Base-by-base conservation (phyloP, 2,329 filamentous ascomycete species). In the Calycina herbarum region DNA sequence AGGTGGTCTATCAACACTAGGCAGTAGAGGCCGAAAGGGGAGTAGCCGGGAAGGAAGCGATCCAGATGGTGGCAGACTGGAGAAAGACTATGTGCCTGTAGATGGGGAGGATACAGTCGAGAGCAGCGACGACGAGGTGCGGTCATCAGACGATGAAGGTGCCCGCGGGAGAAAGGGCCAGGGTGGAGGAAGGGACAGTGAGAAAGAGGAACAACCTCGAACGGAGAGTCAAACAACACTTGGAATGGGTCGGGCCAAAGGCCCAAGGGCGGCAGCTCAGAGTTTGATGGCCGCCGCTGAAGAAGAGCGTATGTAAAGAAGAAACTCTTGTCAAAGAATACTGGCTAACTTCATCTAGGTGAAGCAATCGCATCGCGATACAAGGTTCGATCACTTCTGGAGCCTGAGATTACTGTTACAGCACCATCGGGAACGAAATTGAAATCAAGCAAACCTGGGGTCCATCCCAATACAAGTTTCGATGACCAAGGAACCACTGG, bases 391-490 rank as follows among this genome's bases (percentile, higher is more conserved):
- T 76, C 74, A 38, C 70, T 76, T 48, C 67, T 76, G 15, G 89
- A 92, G 60, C 88, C 89, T 1, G 81, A 86, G 68, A 87, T 91
- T 67, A 89, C 85, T 7, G 78, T 90, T 35, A 91, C 87, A 0
- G 83, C 82, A 35, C 85, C 89, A 0, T 80, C 83, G 2, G 87
- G 88, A 17, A 86, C 90, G 64, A 87, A 84, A 71, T 79, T 81
- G 69, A 87, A 84, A 72, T 75, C 78, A 61, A 79, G 73, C 68
- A 89, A 86, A 74, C 75, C 82, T 1, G 83, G 84, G 2, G 86
- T 95, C 11, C 94, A 96, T 76, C 94, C 94, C 0, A 86, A 87
- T 62, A 96, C 92, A 11, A 95, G 89, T 75, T 97, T 94, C 75
- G 94, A 97, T 73, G 56, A 57, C 15, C 70, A 72, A 45, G 70